Conservation (phyloP, 148 eudicot genomes). For the Fagopyrum tataricum region DNA sequence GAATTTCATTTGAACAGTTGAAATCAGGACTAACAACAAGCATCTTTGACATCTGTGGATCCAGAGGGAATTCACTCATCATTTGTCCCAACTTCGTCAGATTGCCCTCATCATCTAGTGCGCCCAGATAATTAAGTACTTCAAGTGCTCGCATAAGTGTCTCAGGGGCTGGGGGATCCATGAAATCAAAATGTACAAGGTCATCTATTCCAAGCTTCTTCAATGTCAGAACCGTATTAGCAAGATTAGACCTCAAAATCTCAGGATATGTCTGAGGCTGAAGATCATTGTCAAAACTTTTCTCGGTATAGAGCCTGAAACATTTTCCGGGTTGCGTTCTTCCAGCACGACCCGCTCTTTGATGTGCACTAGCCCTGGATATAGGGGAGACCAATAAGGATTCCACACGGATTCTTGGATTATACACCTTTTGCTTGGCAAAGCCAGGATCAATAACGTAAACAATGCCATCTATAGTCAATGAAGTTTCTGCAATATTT, state of each 20-base stretch:
- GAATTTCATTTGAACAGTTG: conserved; percentile 76
- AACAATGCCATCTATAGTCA: conserved; percentile 72
- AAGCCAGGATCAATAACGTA: conserved; percentile 72
- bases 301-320: conserved; percentile 68
- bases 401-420: conserved; percentile 66
- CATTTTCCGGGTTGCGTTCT: conserved; percentile 76
- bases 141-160: conserved; percentile 85
- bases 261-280: conserved; percentile 88
- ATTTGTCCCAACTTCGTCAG: conserved; percentile 69
- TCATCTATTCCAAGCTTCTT: conserved; percentile 91
- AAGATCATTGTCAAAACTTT: conserved; percentile 71
- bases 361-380: conserved; percentile 71
- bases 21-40: conserved; percentile 72
- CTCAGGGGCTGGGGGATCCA: conserved; percentile 96
- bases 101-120: conserved; percentile 83
- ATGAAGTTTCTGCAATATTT: conserved; percentile 66
- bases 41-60: conserved; percentile 89
- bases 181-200: conserved; percentile 88
- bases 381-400: conserved; percentile 64
- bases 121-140: conserved; percentile 78
- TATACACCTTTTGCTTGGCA: conserved; percentile 60
- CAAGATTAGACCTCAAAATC: conserved; percentile 76
- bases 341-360: conserved; percentile 79
- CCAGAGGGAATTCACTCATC: conserved; percentile 84
- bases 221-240: conserved; percentile 77